Evolutionary conservation across 31 red algal genomes (phyloP), one percentile per base, ranked within the genome.

Genomic region (Pterothamnion heteromorphum): DNA sequence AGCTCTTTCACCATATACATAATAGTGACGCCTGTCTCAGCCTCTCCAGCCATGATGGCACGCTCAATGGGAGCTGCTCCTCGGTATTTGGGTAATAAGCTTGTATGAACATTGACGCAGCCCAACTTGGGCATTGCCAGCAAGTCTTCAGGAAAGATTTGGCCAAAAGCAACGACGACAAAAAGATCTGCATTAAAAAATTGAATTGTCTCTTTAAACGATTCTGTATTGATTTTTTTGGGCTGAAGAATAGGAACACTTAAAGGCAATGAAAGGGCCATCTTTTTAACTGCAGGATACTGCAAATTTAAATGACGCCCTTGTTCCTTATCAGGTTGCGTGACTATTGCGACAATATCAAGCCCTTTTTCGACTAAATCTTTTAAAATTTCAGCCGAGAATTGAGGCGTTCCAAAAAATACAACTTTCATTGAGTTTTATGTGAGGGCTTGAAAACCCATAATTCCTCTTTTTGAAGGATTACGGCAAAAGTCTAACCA

Each of bases 371-470:
- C 86, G 51, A 43, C 34, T 41, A 96, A 44, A 74, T 35, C 86
- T 36, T 92, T 39, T 35, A 97, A 82, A 27, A 84, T 81, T 18
- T 87, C 43, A 1, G 94, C 96, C 3, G 96, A 94, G 32, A 97
- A 64, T n/a, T 86, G 44, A 24, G 96, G 96, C 1, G 96, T 95
- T 57, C 96, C 96, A n/a, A 95, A 74, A 39, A 97, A 97, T 57
- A 97, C 90, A 37, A 97, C 91, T 30, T 93, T 89, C 44, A 76
- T 24, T 86, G 23, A 30, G 23, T 76, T 76, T 76, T 41, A 41
- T 41, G 38, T 41, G 38, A 41, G 38, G 38, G 38, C 38, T 41
- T 41, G 38, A 41, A 41, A 41, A 41, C 38, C 38, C 38, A 41
- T 41, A 41, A 41, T 41, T 41, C 38, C 38, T 41, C 38, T 41